A percentile compares a stretch with the other conserved stretches of the same genome.
phyloP scores from a whole-genome alignment of 2,329 filamentous ascomycete genomes.

The Byssoonygena ceratinophila region DNA sequence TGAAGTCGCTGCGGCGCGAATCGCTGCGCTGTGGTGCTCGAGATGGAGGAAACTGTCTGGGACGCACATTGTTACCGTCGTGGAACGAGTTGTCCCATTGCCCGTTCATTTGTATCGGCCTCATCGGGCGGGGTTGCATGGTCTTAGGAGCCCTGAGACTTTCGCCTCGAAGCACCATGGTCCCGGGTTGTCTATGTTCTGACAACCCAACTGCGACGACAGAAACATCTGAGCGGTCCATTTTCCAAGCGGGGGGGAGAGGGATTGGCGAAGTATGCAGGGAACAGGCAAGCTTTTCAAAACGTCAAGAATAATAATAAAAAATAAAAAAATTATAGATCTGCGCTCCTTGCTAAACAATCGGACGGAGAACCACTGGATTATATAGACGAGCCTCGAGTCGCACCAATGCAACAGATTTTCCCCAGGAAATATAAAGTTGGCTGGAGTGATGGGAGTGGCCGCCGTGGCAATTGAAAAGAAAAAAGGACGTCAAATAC shows the following conservation, averaged over 20 bases:
- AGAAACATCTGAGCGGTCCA: constrained; percentile 6
- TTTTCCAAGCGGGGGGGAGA: not conserved
- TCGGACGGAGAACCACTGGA: not conserved
- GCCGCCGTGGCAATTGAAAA: not conserved
- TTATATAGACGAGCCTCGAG: constrained; percentile 6
- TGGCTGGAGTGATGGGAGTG: not conserved
- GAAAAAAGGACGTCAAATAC: not conserved
- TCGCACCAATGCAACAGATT: constrained; percentile 11
- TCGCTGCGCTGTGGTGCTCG: not conserved
- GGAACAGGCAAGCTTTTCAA: constrained; percentile 2
- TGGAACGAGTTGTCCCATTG: constrained; percentile 4
- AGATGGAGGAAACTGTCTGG: not conserved
- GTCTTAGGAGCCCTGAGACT: not conserved
- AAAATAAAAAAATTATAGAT: not conserved
- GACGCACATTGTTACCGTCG: not conserved
- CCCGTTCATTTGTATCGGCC: not conserved
- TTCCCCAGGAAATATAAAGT: not conserved
- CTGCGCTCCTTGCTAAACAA: not conserved
- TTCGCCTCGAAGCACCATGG: constrained; percentile 9
- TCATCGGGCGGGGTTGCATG: constrained; percentile 3
- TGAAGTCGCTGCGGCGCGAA: not conserved
- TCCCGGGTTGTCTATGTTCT: not conserved
- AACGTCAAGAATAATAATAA: not conserved
- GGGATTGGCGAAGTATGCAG: not conserved
- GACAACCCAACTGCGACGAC: constrained; percentile 5